Evolutionary conservation across 352 stramenopile genomes (phyloP).

Genomic region (Thalassiosira mediterranea): DNA sequence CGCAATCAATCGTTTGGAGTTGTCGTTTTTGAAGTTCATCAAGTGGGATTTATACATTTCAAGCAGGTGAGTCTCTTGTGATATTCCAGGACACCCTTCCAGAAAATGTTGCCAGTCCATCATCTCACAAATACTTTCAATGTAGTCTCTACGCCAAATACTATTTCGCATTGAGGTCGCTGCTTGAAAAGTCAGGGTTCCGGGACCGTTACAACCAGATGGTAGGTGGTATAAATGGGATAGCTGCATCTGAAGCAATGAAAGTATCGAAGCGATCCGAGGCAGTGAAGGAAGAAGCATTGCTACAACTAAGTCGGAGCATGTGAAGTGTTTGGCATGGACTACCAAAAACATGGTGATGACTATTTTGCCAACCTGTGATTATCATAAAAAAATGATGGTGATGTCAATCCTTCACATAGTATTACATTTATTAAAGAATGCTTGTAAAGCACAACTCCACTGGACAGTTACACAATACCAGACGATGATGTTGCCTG

Average conservation of each 20-base stretch:
- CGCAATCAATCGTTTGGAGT: slow-evolving; percentile 96
- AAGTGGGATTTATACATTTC: slow-evolving; percentile 99
- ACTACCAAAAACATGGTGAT: slow-evolving; percentile 14
- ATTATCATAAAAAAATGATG: not conserved
- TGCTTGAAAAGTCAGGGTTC: slow-evolving; percentile 85
- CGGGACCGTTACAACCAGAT: slow-evolving; percentile 83
- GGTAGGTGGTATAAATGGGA: slow-evolving; percentile 73
- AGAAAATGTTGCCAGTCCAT: too few relatives aligned
- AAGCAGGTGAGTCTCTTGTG: slow-evolving; percentile 60
- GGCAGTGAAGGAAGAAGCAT: slow-evolving; percentile 78
- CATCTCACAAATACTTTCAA: too few relatives aligned
- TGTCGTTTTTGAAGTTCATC: slow-evolving; percentile 95
- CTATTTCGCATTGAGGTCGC: slow-evolving; percentile 96
- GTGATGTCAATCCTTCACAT: not conserved
- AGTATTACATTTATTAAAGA: too few relatives aligned
- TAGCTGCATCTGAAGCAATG: slow-evolving; percentile 72
- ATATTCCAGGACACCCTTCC: too few relatives aligned
- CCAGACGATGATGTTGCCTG: slow-evolving; percentile 2
- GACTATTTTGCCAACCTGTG: not conserved
- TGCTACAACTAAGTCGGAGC: slow-evolving; percentile 79
- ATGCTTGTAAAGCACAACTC: too few relatives aligned
- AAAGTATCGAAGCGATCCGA: slow-evolving; percentile 79
- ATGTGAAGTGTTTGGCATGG: too few relatives aligned
- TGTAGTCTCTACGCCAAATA: slow-evolving; percentile 91
- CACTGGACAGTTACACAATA: slow-evolving; percentile 25